Evolutionary conservation across 2,329 filamentous ascomycete species (phyloP), one percentile per base, ranked within the genome.

Genomic region (Calonectria pseudoreteaudii): DNA sequence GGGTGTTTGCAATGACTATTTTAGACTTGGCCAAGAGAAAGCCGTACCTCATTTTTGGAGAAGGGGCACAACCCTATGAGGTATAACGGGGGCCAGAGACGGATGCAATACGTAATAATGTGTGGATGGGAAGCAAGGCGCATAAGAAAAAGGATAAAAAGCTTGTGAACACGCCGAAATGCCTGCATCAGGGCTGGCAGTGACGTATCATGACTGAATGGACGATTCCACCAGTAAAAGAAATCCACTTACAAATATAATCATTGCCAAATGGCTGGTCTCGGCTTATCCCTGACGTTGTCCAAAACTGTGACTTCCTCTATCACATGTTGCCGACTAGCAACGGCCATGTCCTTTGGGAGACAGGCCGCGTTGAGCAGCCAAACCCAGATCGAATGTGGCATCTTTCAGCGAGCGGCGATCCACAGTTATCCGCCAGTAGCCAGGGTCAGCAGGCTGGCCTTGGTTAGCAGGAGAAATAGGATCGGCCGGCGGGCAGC

Each of bases 1-100:
- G 95, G 0, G 95, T 99, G 14, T 98, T 98, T 85, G 95, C 96
- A 18, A 93, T 95, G 84, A 98, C 96, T 0, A 95, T 99, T 58
- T 86, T 99, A 66, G 95, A 98, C 86, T 83, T 99, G 67, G 97
- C 96, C 1, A 93, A 93, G 84, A 88, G 96, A 82, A 98, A 98
- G 84, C 97, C 97, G 4, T 91, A 98, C 84, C 84, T 98, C 79
- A 89, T 98, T 49, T 98, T 98, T 83, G 93, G 92, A 18, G 85
- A 90, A 62, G 91, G 91, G 0, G 88, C 88, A 4, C 85, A 88
- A 75, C 87, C 91, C 36, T 95, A 94, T 81, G 85, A 87, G 74
- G 85, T 89, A 49, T 89, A 73, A 84, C 53, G 26, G 52, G 31
- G 31, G 9, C 20, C 38, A 28, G 18, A 28, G 53, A 18, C 31